Base-by-base conservation (phyloP, 2,329 filamentous ascomycete genomes). In the Neonectria faginata region DNA sequence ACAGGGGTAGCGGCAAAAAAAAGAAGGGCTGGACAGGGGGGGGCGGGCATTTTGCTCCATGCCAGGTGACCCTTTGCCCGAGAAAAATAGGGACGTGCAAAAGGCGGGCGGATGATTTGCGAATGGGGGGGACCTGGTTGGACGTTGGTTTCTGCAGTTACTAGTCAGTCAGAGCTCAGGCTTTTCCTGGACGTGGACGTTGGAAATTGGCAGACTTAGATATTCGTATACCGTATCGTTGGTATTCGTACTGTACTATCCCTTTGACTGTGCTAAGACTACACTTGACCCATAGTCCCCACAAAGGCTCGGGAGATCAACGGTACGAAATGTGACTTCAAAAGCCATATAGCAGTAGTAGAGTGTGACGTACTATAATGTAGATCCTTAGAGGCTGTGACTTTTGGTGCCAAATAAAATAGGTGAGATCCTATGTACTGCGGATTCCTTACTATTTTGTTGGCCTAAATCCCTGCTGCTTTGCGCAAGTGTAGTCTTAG, bases 21-120 rank as follows among this genome's bases (percentile, higher is more conserved):
- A 39, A 50, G 9, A 22, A 33, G 11, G 48, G 29, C 48, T 51
- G 48, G 29, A 51, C 48, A 51, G 16, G 48, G 48, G 48, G 48
- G 48, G 9, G 3, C 29, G 29, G 39, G 39, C n/a, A 18, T 33
- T 51, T 33, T 33, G 48, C 27, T 51, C 48, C 27, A 51, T 31
- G 27, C 27, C 47, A 18, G 25, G 6, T 12, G 27, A 5, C 39
- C 39, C 39, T n/a, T 42, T 42, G 29, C 48, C 29, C 27, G 22
- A 16, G n/a, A 33, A 51, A 20, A 51, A 31, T 12, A 33, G 29
- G 48, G 29, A 51, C 29, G 16, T 20, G 27, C 27, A 51, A 33
- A 51, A 20, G 48, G 25, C 9, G 12, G 25, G 29, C 31, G 6
- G 3, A 29, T 18, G 29, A 51, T 33, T 51, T 20, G 48, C n/a